Evolutionary conservation across 2,329 filamentous ascomycete species (phyloP).

Genomic region (Drechslerella dactyloides): DNA sequence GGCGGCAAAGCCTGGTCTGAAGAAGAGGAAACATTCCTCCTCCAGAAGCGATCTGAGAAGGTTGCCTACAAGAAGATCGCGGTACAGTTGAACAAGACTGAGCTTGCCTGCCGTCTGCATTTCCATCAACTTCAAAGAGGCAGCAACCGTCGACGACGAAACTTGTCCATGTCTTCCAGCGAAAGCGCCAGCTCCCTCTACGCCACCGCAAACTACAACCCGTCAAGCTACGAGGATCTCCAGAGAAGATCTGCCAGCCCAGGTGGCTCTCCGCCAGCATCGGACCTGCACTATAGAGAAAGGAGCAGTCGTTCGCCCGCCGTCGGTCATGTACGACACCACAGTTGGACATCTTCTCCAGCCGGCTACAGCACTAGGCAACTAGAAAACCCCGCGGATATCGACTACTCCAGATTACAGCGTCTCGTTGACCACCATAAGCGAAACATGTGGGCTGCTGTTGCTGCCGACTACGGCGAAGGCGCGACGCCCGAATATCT

Average conservation of each 20-base stretch:
- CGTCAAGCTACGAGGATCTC: conserved; percentile 61
- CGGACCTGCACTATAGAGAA: conserved; percentile 59
- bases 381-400: conserved; percentile 58
- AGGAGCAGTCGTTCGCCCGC: conserved; percentile 57
- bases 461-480: conserved; percentile 74
- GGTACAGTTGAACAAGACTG: conserved; percentile 82
- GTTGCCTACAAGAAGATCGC: conserved; percentile 93
- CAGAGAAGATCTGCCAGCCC: conserved; percentile 52
- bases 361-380: conserved; percentile 51
- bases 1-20: conserved; percentile 84
- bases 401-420: conserved; percentile 70
- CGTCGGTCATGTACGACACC: conserved; percentile 60
- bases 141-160: conserved; percentile 78
- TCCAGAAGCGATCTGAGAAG: conserved; percentile 83
- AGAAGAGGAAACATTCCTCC: conserved; percentile 84
- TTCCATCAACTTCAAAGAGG: conserved; percentile 85
- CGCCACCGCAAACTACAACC: conserved; percentile 63
- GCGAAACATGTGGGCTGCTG: conserved; percentile 73
- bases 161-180: conserved; percentile 71
- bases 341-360: conserved; percentile 54
- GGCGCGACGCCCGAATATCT: conserved; percentile 68
- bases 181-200: conserved; percentile 61
- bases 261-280: conserved; percentile 60
- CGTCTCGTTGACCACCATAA: conserved; percentile 74
- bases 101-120: conserved; percentile 83